Base-by-base conservation (phyloP, 2,329 filamentous ascomycete species). In the Sporothrix pallida region DNA sequence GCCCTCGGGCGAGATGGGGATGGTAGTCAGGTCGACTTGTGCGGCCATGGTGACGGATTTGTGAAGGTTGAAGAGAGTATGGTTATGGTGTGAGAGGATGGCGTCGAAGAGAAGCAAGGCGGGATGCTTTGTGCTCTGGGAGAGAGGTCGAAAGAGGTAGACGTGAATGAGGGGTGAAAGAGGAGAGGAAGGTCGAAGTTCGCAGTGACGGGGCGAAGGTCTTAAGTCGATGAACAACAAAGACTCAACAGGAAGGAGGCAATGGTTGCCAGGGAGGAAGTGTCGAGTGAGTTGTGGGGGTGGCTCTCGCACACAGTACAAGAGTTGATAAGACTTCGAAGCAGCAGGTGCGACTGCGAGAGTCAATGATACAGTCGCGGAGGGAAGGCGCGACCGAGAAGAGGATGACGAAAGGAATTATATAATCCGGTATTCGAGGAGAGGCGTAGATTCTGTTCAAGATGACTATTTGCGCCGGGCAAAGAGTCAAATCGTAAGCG, bases 21-120 rank as follows among this genome's bases (percentile, higher is more conserved):
- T 91, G 70, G 89, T 91, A 74, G 88, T 90, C 75, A 91, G 85
- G 78, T 92, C 90, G 81, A 91, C 90, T 81, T 90, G 89, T 79
- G 88, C 82, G 68, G 83, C 80, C 83, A 85, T 85, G 68, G 46
- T 77, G 71, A 42, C 68, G 74, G 60, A 1, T 46, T 23, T 48
- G 23, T 67, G 42, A 13, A 23, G 4, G 52, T 26, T 68, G 62
- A 23, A 12, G 13, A 46, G 44, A 31, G 10, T 37, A 42, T 62
- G 44, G 5, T 17, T 37, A 42, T 62, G 44, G 5, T 17, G 46
- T 13, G 46, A 60, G 31, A 26, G 20, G 50, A 2, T 20, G 31
- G 50, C 20, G n/a, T 26, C 63, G 42, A 65, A 7, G 54, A 50
- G 44, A 46, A 44, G 52, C 8, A 37, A 37, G 31, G 31, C 31